Conservation (phyloP, 306 rosid genomes). For the Cyamopsis tetragonoloba region DNA sequence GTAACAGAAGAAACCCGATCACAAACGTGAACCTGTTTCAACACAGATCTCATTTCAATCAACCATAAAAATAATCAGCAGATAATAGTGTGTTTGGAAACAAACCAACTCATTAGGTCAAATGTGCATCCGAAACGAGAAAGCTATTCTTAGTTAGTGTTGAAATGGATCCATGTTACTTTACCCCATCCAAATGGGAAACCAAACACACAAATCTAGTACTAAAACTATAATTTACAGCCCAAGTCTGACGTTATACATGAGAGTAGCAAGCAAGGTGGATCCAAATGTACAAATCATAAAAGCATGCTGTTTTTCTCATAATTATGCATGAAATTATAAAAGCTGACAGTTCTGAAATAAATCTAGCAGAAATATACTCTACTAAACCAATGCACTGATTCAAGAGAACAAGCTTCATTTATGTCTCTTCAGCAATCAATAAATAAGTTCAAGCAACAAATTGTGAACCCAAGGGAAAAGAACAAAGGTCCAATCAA, state of each 20-base stretch:
- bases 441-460: background rate
- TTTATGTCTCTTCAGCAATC: background rate
- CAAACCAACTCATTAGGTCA: no score
- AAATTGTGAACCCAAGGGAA: background rate
- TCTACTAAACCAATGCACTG: background rate
- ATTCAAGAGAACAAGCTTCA: background rate
- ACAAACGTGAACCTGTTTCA: conserved; percentile 72
- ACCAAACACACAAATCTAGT: no score
- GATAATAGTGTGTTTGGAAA: no score
- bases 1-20: conserved; percentile 60
- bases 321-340: background rate
- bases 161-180: no score
- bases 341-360: background rate
- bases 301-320: background rate
- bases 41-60: conserved; percentile 16
- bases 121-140: no score
- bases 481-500: background rate
- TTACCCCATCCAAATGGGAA: no score
- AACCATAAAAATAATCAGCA: background rate
- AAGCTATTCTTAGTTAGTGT: no score
- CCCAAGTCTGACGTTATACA: no score
- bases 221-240: background rate
- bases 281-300: background rate
- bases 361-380: background rate
- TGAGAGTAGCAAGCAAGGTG: background rate